These are phyloP conservation scores for Sporopachydermia lactativora DNA, from an alignment of 805 yeast genomes.

Conservation along the genomic window DNA sequence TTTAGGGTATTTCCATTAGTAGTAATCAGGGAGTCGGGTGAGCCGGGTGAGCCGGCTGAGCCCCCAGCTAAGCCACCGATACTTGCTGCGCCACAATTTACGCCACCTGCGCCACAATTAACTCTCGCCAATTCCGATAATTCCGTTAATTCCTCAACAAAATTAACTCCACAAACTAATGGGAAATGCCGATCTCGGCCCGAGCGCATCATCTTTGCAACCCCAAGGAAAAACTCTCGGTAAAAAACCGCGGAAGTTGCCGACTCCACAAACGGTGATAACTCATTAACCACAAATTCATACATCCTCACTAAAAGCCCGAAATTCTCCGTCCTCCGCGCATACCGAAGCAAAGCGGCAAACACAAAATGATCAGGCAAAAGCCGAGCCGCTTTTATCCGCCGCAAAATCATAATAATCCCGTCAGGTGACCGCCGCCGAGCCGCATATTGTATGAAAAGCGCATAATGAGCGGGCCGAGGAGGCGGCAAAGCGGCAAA, in stretches of 20 bases:
- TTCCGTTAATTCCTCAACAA: neutral
- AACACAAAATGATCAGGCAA: constrained; percentile 8
- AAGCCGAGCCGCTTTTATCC: constrained; percentile 7
- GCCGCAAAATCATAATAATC: constrained; percentile 5
- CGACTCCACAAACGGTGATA: neutral
- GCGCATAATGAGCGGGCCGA: constrained; percentile 9
- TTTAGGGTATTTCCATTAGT: no score
- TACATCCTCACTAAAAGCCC: neutral
- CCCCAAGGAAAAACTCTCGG: neutral
- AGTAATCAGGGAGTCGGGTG: neutral
- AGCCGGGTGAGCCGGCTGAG: no score
- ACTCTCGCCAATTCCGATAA: neutral
- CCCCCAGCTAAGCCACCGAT: no score
- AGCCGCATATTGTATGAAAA: constrained; percentile 11
- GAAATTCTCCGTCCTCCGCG: neutral
- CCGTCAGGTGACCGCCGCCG: constrained; percentile 6
- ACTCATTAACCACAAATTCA: neutral
- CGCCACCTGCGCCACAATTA: neutral
- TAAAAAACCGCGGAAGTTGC: neutral
- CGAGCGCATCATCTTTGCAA: neutral
- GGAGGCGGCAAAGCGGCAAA: constrained; percentile 5
- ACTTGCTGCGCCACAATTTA: neutral
- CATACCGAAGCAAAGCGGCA: constrained; percentile 6
- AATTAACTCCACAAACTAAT: neutral
- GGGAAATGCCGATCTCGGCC: neutral